Evolutionary conservation across 2,329 filamentous ascomycete genomes (phyloP).

Genomic region (Alternaria sp.): DNA sequence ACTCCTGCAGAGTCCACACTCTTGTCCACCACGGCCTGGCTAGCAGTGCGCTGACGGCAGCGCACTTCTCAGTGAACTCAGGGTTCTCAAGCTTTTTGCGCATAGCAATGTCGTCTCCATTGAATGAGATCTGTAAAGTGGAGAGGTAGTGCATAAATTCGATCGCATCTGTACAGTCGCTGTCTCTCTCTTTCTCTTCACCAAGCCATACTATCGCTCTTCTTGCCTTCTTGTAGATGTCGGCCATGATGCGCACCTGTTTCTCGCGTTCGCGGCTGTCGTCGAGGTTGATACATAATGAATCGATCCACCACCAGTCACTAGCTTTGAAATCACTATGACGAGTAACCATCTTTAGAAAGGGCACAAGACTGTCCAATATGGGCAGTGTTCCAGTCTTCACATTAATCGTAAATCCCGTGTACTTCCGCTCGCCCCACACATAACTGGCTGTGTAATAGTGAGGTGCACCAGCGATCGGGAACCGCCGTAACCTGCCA

Average conservation of each 20-base stretch:
- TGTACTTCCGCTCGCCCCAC: no score
- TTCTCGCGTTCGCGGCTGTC: conserved; percentile 36
- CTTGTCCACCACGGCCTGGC: conserved; percentile 41
- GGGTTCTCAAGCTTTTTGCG: conserved; percentile 22
- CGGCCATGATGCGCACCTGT: conserved; percentile 46
- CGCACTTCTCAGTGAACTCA: conserved; percentile 29
- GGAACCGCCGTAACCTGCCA: conserved; percentile 34
- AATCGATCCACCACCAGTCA: conserved; percentile 41
- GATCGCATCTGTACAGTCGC: conserved; percentile 37
- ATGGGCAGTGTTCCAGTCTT: no score
- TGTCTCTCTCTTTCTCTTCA: conserved; percentile 26
- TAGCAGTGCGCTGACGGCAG: conserved; percentile 34
- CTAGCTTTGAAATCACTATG: no score
- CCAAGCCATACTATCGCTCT: conserved; percentile 41
- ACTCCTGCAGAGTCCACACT: conserved; percentile 44
- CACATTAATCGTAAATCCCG: no score
- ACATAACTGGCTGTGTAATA: conserved; percentile 41
- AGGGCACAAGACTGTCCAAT: no score
- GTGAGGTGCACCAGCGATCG: conserved; percentile 34
- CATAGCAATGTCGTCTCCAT: conserved; percentile 27
- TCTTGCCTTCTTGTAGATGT: conserved; percentile 37
- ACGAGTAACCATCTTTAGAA: no score
- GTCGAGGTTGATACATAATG: conserved; percentile 41
- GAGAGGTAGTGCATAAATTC: conserved; percentile 36
- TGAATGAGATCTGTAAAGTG: conserved; percentile 28